Base-by-base conservation (phyloP, 352 stramenopile species). In the Albugo candida region DNA sequence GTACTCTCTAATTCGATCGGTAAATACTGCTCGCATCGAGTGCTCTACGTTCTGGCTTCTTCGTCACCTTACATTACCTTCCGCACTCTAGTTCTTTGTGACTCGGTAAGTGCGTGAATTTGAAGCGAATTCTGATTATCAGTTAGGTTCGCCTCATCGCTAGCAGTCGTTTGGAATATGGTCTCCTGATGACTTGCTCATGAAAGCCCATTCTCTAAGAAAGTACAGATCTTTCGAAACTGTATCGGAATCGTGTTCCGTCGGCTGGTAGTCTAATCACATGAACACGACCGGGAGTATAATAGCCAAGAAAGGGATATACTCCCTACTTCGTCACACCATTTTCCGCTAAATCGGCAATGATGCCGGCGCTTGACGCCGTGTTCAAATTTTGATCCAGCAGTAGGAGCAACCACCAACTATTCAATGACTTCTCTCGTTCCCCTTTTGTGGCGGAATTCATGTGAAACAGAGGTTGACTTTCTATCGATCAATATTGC, bases 311-410 rank as follows among this genome's bases (percentile, higher is more conserved):
- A 50, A 89, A 76, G 3, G 79, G 79, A 13, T 89, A 73, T 16
- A 67, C 65, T 47, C 19, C 84, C 64, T 35, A 92, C 79, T 41
- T 73, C 79, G 54, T 70, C 78, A 56, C 88, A 93, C 21, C 91
- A 79, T 47, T 83, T 86, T 13, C 81, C 81, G 24, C 70, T 83
- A 51, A 84, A 83, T 0, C 81, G 70, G 38, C 81, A 94, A 47
- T 94, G 81, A 49, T 94, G 81, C 13, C 81, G 73, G 2, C 80
- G 72, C n/a, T n/a, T n/a, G n/a, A n/a, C n/a, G n/a, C n/a, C n/a
- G n/a, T n/a, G n/a, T n/a, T n/a, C n/a, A n/a, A n/a, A n/a, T n/a
- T n/a, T n/a, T n/a, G n/a, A n/a, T n/a, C n/a, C n/a, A n/a, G n/a
- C n/a, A n/a, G n/a, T n/a, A n/a, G n/a, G n/a, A n/a, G n/a, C n/a